Evolutionary conservation across 805 yeast species (phyloP).

Genomic region (Yarrowia deformans): DNA sequence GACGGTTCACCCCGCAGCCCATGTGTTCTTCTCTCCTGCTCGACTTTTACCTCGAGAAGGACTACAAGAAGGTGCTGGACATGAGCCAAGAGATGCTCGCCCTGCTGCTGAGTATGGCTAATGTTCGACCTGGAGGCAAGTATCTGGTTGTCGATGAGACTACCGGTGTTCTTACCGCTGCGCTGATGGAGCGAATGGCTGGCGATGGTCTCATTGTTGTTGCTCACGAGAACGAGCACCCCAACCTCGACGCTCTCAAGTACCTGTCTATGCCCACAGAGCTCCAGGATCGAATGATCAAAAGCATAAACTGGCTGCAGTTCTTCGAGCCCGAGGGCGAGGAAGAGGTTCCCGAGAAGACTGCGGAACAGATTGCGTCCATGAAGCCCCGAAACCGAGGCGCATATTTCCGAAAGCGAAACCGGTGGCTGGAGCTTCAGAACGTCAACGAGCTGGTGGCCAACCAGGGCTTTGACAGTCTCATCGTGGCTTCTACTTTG

Average conservation of each 20-base stretch:
- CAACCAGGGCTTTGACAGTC: slow-evolving; percentile 70
- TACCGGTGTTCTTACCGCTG: slow-evolving; percentile 87
- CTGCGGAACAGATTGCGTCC: slow-evolving; percentile 61
- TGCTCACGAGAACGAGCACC: slow-evolving; percentile 92
- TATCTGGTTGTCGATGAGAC: slow-evolving; percentile 91
- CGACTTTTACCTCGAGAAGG: slow-evolving; percentile 79
- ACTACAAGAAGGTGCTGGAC: slow-evolving; percentile 73
- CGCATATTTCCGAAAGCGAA: slow-evolving; percentile 71
- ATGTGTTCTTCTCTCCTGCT: slow-evolving; percentile 74
- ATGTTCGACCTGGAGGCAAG: slow-evolving; percentile 87
- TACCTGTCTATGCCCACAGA: slow-evolving; percentile 66
- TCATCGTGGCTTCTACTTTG: slow-evolving; percentile 75
- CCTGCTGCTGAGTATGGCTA: slow-evolving; percentile 75
- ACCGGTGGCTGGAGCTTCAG: slow-evolving; percentile 56
- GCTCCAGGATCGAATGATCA: slow-evolving; percentile 61
- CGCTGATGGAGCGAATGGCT: slow-evolving; percentile 89
- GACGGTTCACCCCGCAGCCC: slow-evolving; percentile 82
- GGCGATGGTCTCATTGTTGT: slow-evolving; percentile 72
- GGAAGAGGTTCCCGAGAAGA: slow-evolving; percentile 53
- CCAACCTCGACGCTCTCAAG: slow-evolving; percentile 74
- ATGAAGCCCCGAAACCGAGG: slow-evolving; percentile 66
- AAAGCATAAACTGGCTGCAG: slow-evolving; percentile 78
- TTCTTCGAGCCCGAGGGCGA: slow-evolving; percentile 77
- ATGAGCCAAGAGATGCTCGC: slow-evolving; percentile 87
- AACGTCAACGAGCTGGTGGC: slow-evolving; percentile 56